Conservation (phyloP, 108 stramenopile genomes). For the Pseudonitzschia multiseries region DNA sequence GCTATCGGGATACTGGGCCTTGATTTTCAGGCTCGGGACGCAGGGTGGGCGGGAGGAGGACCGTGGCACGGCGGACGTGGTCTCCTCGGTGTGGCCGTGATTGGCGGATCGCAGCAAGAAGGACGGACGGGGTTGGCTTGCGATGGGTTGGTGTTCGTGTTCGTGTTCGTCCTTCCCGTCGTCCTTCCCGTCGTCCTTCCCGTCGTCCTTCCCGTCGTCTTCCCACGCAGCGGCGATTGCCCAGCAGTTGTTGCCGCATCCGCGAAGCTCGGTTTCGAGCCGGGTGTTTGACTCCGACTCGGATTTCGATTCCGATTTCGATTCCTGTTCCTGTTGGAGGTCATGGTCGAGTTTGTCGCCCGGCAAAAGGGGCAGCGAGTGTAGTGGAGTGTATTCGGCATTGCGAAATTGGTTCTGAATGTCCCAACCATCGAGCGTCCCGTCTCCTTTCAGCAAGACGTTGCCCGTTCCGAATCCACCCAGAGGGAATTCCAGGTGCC, state of each 20-base stretch:
- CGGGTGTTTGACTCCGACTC: background rate
- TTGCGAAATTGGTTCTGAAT: constrained; percentile 11
- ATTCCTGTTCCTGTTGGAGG: too few relatives aligned
- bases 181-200: too few relatives aligned
- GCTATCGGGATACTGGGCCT: constrained; percentile 21
- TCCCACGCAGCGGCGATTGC: background rate
- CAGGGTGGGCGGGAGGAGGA: background rate
- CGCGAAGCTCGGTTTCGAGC: background rate
- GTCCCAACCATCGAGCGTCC: constrained; percentile 18
- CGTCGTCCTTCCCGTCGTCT: too few relatives aligned
- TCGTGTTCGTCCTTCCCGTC: too few relatives aligned
- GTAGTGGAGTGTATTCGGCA: background rate
- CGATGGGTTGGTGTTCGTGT: background rate
- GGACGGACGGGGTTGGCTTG: background rate
- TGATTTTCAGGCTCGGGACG: constrained; percentile 6
- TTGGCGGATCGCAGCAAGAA: background rate
- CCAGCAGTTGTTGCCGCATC: background rate
- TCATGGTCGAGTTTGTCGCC: too few relatives aligned
- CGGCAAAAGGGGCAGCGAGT: background rate
- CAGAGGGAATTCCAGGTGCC: constrained; percentile 18
- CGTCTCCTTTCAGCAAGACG: constrained; percentile 14
- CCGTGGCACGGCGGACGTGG: background rate
- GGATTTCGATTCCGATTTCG: too few relatives aligned
- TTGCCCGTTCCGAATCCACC: constrained; percentile 26
- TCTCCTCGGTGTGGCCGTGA: background rate